Evolutionary conservation across 179 eudicot genomes (phyloP).

Genomic region (Monotropa hypopitys): DNA sequence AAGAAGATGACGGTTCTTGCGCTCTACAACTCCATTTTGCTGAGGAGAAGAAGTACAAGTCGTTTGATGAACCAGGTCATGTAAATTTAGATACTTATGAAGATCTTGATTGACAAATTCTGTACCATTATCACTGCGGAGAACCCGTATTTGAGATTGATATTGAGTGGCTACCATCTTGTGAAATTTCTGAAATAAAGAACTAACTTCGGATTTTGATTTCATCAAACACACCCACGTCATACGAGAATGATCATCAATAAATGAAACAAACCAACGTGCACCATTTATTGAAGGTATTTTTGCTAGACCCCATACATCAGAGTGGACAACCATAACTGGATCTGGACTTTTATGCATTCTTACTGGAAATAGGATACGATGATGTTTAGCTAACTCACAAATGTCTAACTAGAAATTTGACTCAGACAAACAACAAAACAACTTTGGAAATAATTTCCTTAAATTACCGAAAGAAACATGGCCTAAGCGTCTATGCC

Average conservation of each 20-base stretch:
- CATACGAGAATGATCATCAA: background rate
- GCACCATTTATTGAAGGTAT: background rate
- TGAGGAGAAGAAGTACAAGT: background rate
- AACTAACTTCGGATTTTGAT: background rate
- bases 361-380: background rate
- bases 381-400: background rate
- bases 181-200: background rate
- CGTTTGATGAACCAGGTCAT: background rate
- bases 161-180: background rate
- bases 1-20: background rate
- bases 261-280: background rate
- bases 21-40: background rate
- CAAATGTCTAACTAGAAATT: background rate
- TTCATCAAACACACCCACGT: background rate
- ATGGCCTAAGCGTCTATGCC: conserved; percentile 7
- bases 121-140: background rate
- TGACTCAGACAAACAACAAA: background rate
- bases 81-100: background rate
- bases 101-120: background rate
- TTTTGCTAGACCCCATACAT: background rate
- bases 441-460: background rate
- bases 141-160: background rate
- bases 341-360: background rate
- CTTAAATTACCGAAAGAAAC: conserved; percentile 4
- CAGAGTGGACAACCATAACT: no score